phyloP scores from a whole-genome alignment of 257 asterid genomes.

The Jasminum sambac region DNA sequence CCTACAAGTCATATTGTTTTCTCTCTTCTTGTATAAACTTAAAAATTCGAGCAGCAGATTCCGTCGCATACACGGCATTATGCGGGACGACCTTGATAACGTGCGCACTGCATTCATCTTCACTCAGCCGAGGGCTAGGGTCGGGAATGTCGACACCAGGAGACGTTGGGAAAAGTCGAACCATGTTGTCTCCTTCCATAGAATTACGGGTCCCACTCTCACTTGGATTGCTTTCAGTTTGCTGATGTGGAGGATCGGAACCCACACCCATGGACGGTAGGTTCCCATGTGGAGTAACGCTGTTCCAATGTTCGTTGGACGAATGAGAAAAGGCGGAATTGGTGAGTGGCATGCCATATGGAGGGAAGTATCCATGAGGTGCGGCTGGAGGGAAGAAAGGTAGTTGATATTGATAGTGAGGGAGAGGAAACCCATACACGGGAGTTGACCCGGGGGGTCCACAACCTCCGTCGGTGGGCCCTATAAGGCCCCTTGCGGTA shows the following conservation, averaged over 20 bases:
- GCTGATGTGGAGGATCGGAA: slow-evolving; percentile 24
- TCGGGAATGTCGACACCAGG: slow-evolving; percentile 30
- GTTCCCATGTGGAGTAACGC: neutral
- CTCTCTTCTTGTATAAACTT: slow-evolving; percentile 85
- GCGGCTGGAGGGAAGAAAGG: slow-evolving; percentile 35
- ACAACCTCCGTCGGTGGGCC: slow-evolving; percentile 26
- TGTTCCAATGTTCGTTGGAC: slow-evolving; percentile 37
- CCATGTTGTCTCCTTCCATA: slow-evolving; percentile 41
- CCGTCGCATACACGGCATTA: slow-evolving; percentile 66
- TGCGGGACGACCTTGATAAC: slow-evolving; percentile 62
- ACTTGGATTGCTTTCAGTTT: slow-evolving; percentile 49
- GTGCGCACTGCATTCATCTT: slow-evolving; percentile 26
- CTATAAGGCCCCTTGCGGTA: slow-evolving; percentile 48
- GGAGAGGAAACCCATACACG: slow-evolving; percentile 44
- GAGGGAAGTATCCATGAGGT: slow-evolving; percentile 55
- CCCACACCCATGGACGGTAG: neutral
- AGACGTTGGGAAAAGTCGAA: slow-evolving; percentile 53
- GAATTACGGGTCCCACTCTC: slow-evolving; percentile 25
- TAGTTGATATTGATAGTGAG: slow-evolving; percentile 41
- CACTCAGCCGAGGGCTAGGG: slow-evolving; percentile 16
- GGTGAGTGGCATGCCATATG: slow-evolving; percentile 56
- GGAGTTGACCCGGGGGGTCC: slow-evolving; percentile 44
- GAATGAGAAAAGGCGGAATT: slow-evolving; percentile 39
- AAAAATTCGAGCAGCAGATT: slow-evolving; percentile 82
- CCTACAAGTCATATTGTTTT: slow-evolving; percentile 41